Evolutionary conservation across 2,329 filamentous ascomycete genomes (phyloP).

Genomic region (Fusarium algeriense): DNA sequence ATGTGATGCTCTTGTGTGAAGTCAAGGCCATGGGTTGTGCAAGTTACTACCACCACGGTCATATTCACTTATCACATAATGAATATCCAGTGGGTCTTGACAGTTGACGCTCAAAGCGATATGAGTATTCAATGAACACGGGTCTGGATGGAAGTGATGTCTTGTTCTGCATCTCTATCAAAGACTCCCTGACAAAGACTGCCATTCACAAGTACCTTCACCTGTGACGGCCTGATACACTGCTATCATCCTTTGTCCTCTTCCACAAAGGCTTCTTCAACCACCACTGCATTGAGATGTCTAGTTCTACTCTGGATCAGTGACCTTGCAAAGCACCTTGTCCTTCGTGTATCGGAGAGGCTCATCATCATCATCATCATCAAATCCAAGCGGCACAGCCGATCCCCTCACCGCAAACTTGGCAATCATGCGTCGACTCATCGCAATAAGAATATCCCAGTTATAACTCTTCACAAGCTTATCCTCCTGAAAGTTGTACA

Average conservation of each 20-base stretch:
- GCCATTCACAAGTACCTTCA: no score
- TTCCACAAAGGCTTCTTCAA: neutral
- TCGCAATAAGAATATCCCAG: neutral
- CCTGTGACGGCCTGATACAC: no score
- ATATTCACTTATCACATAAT: neutral
- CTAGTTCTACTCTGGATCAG: constrained; percentile 6
- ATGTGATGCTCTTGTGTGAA: neutral
- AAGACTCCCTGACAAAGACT: no score
- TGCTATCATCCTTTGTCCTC: accelerated
- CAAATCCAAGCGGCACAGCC: neutral
- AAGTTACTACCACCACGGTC: neutral
- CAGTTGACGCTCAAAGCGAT: neutral
- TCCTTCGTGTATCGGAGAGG: neutral
- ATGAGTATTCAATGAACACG: neutral
- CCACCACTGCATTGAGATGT: neutral
- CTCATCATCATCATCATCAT: neutral
- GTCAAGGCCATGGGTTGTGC: no score
- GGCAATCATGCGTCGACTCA: neutral
- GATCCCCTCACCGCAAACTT: neutral
- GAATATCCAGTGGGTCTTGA: neutral
- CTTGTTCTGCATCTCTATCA: neutral
- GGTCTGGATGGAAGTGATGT: neutral
- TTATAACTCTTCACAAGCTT: neutral
- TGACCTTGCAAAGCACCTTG: neutral
- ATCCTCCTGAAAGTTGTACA: neutral